Evolutionary conservation across 257 asterid species (phyloP).

Genomic region (Nicotiana noctiflora): DNA sequence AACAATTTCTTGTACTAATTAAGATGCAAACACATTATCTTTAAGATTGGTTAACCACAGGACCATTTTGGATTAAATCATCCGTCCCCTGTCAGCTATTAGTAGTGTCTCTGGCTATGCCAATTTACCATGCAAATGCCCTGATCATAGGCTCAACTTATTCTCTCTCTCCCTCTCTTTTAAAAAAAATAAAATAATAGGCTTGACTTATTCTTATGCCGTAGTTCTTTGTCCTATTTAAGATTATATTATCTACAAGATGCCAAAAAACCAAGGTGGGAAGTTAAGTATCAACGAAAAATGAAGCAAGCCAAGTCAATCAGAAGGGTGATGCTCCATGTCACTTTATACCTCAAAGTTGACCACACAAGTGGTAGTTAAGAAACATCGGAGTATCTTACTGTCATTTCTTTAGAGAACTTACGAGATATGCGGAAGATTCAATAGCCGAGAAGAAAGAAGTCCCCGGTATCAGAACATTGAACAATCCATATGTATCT

Average conservation of each 20-base stretch:
- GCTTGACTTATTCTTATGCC: too few relatives aligned
- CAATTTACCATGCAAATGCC: background rate
- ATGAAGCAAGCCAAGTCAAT: background rate
- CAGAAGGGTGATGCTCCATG: background rate
- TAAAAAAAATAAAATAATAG: too few relatives aligned
- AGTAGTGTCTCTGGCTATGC: background rate
- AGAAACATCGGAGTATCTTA: background rate
- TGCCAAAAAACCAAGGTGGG: background rate
- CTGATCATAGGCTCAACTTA: background rate
- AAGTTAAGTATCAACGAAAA: background rate
- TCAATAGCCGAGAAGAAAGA: conserved; percentile 33
- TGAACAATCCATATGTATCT: conserved; percentile 41
- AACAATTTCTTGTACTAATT: background rate
- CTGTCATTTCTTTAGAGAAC: conserved; percentile 9
- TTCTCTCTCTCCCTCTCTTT: background rate
- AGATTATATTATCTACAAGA: too few relatives aligned
- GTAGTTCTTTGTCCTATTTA: too few relatives aligned
- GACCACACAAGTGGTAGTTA: background rate
- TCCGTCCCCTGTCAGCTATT: background rate
- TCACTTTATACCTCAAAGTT: background rate
- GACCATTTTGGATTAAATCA: background rate
- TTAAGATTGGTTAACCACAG: background rate
- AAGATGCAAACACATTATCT: background rate
- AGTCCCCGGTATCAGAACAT: conserved; percentile 32
- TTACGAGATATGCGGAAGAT: conserved; percentile 39